Evolutionary conservation across 176 grass and related monocot genomes (phyloP).

Genomic region (Elymus sibiricus): DNA sequence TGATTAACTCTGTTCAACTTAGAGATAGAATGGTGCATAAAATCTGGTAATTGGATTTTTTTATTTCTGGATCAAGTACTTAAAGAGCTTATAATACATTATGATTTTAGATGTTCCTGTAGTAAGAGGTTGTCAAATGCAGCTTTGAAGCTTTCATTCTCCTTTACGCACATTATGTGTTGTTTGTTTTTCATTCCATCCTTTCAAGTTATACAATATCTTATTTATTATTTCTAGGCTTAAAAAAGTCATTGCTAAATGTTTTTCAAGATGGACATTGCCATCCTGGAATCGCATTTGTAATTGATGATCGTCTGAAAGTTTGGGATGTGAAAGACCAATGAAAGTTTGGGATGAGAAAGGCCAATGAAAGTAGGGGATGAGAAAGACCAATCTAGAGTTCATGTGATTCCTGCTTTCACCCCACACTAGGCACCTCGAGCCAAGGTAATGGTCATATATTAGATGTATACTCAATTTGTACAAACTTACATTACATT

Average conservation of each 20-base stretch:
- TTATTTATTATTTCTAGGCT: conserved; percentile 40
- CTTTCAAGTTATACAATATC: conserved; percentile 21
- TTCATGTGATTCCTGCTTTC: conserved; percentile 97
- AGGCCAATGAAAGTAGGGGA: too few relatives aligned
- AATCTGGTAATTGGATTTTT: conserved; percentile 63
- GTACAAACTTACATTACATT: conserved; percentile 6
- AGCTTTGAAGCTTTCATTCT: background rate
- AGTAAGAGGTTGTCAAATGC: conserved; percentile 3
- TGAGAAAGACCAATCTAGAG: conserved; percentile 92
- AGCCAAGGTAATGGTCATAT: conserved; percentile 74
- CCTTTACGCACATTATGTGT: background rate
- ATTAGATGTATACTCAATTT: background rate
- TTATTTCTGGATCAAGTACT: background rate
- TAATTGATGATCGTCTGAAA: conserved; percentile 95
- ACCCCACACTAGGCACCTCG: conserved; percentile 96
- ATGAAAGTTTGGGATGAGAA: too few relatives aligned
- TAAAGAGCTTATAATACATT: background rate
- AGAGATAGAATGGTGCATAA: conserved; percentile 86
- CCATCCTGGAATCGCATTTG: conserved; percentile 94
- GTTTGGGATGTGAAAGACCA: conserved; percentile 99
- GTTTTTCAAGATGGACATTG: conserved; percentile 93
- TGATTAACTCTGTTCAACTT: conserved; percentile 82
- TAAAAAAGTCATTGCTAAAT: conserved; percentile 83
- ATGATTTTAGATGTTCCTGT: background rate
- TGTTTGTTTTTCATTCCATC: conserved; percentile 23